phyloP scores from a whole-genome alignment of 1,139 yeast genomes.

The Debaryomycetaceae sp. region DNA sequence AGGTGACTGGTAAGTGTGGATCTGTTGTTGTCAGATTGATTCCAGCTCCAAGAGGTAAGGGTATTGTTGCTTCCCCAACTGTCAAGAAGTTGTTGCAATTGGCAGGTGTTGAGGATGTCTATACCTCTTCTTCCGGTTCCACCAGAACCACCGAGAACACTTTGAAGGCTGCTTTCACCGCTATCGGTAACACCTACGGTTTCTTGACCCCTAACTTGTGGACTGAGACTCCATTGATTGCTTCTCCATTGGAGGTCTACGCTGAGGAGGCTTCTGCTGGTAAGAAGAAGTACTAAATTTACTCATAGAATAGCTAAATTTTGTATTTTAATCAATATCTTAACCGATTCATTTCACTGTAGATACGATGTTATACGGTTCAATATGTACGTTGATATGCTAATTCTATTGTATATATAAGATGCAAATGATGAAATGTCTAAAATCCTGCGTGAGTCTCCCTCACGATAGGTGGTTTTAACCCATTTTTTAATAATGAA shows the following conservation, averaged over 20 bases:
- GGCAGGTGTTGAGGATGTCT: constrained; percentile 99
- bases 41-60: constrained; percentile 99
- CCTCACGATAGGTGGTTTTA: no score
- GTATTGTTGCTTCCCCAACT: constrained; percentile 99
- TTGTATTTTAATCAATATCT: not conserved
- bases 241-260: constrained; percentile 93
- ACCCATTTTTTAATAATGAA: no score
- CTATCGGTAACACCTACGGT: constrained; percentile 99
- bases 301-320: constrained; percentile 4
- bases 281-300: constrained; percentile 66
- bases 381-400: not conserved
- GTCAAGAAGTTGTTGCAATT: constrained; percentile 98
- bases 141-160: constrained; percentile 99
- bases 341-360: not conserved
- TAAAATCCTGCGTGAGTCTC: no score
- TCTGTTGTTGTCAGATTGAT: constrained; percentile 97
- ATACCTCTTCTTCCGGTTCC: constrained; percentile 98
- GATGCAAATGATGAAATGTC: no score
- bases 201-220: constrained; percentile 99
- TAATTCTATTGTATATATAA: not conserved
- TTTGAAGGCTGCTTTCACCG: constrained; percentile 98
- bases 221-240: constrained; percentile 78
- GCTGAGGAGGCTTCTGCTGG: constrained; percentile 76
- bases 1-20: constrained; percentile 99
- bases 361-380: not conserved